A percentile compares a stretch with the other conserved stretches of the same genome.
Evolutionary conservation across 257 asterid genomes (phyloP).

Genomic region (Solanum microdontum): DNA sequence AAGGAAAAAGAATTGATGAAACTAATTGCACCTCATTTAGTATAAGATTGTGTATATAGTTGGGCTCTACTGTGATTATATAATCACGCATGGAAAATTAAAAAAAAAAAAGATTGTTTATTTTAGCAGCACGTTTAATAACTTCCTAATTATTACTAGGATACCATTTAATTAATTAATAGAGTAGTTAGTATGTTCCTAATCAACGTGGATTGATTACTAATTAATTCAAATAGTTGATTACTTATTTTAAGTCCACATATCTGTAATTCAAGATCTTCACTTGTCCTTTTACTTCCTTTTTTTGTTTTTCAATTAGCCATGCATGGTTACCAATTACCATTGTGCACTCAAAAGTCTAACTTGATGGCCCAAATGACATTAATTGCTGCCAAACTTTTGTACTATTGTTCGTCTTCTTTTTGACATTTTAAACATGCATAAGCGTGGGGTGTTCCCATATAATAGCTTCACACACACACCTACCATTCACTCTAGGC

Average conservation of each 20-base stretch:
- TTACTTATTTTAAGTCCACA: neutral
- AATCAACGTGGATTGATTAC: neutral
- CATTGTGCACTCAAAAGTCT: conserved; percentile 2
- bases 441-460: conserved; percentile 7
- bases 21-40: no score
- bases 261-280: conserved; percentile 12
- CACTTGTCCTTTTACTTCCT: neutral
- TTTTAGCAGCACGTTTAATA: no score
- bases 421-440: conserved; percentile 25
- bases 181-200: neutral
- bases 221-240: neutral
- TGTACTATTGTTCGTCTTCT: conserved; percentile 10
- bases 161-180: neutral
- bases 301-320: neutral
- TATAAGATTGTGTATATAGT: no score
- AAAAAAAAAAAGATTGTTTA: no score
- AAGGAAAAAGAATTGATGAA: no score
- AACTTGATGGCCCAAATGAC: conserved; percentile 11
- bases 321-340: neutral
- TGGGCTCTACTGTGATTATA: no score
- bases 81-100: no score
- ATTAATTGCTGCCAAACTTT: neutral
- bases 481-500: neutral
- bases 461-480: no score
- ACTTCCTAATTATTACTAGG: neutral